Conservation (phyloP, 2,329 filamentous ascomycete genomes). For the Xylariomycetidae sp. region DNA sequence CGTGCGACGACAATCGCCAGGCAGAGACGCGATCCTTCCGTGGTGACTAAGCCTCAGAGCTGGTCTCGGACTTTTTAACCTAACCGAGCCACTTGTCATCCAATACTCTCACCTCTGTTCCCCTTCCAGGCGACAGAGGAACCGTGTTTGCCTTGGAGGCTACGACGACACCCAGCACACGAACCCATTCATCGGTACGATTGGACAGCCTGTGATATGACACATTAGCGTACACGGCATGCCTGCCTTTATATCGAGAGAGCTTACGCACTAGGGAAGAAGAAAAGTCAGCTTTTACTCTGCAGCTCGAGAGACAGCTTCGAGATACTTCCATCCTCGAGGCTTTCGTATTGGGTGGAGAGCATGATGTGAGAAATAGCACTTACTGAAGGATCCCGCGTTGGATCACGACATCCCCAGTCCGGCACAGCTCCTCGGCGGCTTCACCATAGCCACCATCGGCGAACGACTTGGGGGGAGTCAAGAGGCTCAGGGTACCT, state of each 20-base stretch:
- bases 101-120: slow-evolving; percentile 10
- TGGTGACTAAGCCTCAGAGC: too few relatives aligned
- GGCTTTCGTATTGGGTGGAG: too few relatives aligned
- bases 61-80: too few relatives aligned
- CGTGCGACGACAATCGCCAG: too few relatives aligned
- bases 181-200: slow-evolving; percentile 23
- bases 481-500: slow-evolving; percentile 23
- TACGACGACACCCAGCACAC: slow-evolving; percentile 17
- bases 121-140: slow-evolving; percentile 6
- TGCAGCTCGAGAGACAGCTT: too few relatives aligned
- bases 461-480: slow-evolving; percentile 19
- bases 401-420: slow-evolving; percentile 26
- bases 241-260: neutral
- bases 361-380: too few relatives aligned
- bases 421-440: slow-evolving; percentile 21
- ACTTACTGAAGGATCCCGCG: slow-evolving; percentile 28
- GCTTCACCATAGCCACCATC: slow-evolving; percentile 21
- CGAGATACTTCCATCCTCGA: too few relatives aligned
- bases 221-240: slow-evolving; percentile 2
- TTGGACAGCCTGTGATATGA: slow-evolving; percentile 20
- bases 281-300: too few relatives aligned
- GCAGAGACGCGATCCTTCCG: too few relatives aligned
- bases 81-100: slow-evolving; percentile 16
- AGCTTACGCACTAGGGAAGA: slow-evolving; percentile 31
- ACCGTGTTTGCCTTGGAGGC: slow-evolving; percentile 20